Evolutionary conservation across 768 basidiomycete genomes (phyloP).

Genomic region (Russula virescens): DNA sequence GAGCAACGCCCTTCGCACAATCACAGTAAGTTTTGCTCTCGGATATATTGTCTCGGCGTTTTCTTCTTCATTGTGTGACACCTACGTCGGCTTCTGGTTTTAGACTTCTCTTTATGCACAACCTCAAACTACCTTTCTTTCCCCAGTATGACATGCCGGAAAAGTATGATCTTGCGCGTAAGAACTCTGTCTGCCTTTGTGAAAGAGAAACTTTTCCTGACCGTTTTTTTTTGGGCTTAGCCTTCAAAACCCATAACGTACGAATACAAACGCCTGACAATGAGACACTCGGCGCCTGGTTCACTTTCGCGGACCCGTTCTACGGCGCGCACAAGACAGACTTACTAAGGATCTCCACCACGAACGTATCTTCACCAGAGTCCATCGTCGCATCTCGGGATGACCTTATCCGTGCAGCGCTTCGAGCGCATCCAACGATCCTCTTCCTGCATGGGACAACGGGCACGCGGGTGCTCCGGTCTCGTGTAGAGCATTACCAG

Average conservation of each 20-base stretch:
- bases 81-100: constrained; percentile 6
- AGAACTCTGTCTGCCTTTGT: constrained; percentile 25
- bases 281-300: constrained; percentile 83
- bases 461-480: constrained; percentile 65
- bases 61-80: constrained; percentile 27
- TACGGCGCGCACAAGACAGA: constrained; percentile 35
- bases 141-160: constrained; percentile 67
- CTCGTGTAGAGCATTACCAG: constrained; percentile 62
- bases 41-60: not conserved
- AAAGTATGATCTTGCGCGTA: constrained; percentile 77
- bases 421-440: constrained; percentile 60
- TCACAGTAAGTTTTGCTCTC: constrained; percentile 47
- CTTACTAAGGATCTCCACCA: constrained; percentile 36
- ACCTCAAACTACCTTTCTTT: constrained; percentile 54
- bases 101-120: constrained; percentile 62
- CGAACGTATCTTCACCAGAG: constrained; percentile 24
- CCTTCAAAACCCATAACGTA: constrained; percentile 62
- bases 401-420: constrained; percentile 46
- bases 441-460: constrained; percentile 91
- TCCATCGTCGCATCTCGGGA: constrained; percentile 18
- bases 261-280: constrained; percentile 70
- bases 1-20: constrained; percentile 61
- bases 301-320: constrained; percentile 61
- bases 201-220: not conserved
- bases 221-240: not conserved